These are phyloP conservation scores for Mortierella sp. DNA, from an alignment of 371 early-diverging fungal species.

Conservation along the genomic window DNA sequence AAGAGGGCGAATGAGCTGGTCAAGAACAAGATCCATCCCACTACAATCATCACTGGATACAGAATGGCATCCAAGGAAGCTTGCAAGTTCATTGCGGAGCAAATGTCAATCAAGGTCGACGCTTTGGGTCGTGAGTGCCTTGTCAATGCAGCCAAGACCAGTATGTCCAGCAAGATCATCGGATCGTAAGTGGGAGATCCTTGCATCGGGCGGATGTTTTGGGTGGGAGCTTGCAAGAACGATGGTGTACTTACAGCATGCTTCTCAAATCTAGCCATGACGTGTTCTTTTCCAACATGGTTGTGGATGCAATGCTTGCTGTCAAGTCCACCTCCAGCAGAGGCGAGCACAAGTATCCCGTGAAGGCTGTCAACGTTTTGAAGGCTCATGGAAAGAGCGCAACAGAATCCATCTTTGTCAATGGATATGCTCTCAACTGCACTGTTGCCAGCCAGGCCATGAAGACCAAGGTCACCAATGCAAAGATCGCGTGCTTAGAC, in stretches of 20 bases:
- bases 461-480: slow-evolving; percentile 87
- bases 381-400: slow-evolving; percentile 99
- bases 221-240: no score
- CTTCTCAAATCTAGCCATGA: slow-evolving; percentile 71
- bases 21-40: slow-evolving; percentile 98
- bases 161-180: slow-evolving; percentile 99
- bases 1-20: slow-evolving; percentile 97
- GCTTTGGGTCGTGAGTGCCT: slow-evolving; percentile 92
- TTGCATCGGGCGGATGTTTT: no score
- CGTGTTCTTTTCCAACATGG: slow-evolving; percentile 97
- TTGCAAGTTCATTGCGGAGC: slow-evolving; percentile 97
- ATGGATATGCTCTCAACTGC: slow-evolving; percentile 99
- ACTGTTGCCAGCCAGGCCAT: slow-evolving; percentile 98
- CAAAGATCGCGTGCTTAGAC: slow-evolving; percentile 99
- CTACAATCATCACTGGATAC: slow-evolving; percentile 98
- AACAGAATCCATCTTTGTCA: slow-evolving; percentile 90
- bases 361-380: slow-evolving; percentile 98
- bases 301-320: slow-evolving; percentile 94
- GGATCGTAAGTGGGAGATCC: slow-evolving; percentile 71
- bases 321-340: slow-evolving; percentile 89
- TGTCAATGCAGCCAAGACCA: slow-evolving; percentile 97
- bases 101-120: slow-evolving; percentile 96
- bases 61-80: slow-evolving; percentile 98
- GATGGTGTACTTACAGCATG: background rate
- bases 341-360: slow-evolving; percentile 95